Evolutionary conservation across 768 basidiomycete species (phyloP).

Genomic region (Leccinum subgranulosum): DNA sequence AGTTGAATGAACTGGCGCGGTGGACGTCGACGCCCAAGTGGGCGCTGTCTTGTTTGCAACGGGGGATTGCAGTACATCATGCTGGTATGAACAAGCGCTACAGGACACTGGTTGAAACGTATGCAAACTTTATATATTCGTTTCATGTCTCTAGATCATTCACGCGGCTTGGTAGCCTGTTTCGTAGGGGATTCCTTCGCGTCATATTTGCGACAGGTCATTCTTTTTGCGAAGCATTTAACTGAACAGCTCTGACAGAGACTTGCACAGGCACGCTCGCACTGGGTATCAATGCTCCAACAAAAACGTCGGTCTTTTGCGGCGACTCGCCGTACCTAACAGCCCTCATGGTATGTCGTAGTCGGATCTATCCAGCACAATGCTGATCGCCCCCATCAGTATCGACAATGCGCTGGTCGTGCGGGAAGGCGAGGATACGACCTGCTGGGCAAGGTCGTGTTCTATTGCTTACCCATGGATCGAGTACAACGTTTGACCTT

Average conservation of each 20-base stretch:
- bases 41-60: constrained; percentile 45
- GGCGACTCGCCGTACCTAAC: constrained; percentile 61
- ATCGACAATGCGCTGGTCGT: constrained; percentile 71
- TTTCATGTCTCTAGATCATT: background rate
- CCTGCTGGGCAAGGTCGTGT: constrained; percentile 66
- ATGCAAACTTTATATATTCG: background rate
- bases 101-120: constrained; percentile 57
- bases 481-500: constrained; percentile 61
- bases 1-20: constrained; percentile 37
- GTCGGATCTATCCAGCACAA: background rate
- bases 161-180: constrained; percentile 32
- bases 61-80: constrained; percentile 71
- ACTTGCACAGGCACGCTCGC: constrained; percentile 55
- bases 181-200: constrained; percentile 58
- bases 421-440: constrained; percentile 73
- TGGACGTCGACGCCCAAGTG: constrained; percentile 38
- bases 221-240: background rate
- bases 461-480: constrained; percentile 65
- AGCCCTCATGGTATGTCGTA: constrained; percentile 50
- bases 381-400: constrained; percentile 35
- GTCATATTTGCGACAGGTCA: constrained; percentile 66
- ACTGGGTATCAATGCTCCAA: constrained; percentile 72
- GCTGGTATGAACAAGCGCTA: constrained; percentile 66
- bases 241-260: background rate
- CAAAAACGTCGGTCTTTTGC: constrained; percentile 62